Base-by-base conservation (phyloP, 805 yeast genomes). In the Metschnikowia chrysomelidarum region DNA sequence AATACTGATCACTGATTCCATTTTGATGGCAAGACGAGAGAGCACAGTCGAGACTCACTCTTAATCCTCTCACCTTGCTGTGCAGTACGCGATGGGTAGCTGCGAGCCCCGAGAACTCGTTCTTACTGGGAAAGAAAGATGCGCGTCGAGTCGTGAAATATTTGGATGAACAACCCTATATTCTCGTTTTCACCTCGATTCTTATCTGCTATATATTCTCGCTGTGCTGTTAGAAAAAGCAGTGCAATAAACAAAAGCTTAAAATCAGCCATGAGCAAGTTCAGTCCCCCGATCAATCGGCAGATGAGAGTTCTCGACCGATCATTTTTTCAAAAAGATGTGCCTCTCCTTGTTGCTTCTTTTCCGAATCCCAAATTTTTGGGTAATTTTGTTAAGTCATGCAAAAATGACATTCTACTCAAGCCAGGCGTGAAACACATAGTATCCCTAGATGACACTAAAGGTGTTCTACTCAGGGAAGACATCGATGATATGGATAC, bases 361-460 rank as follows among this genome's bases (percentile, higher is more conserved):
- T 77, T 91, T 50, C 78, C 81, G 4, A 79, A 88, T 36, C 86
- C 91, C 1, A 73, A 41, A 52, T 64, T 45, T 38, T 67, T 87
- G 19, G 79, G 86, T 4, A 50, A 51, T 2, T 81, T 88, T 54
- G 73, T 80, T n/a, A 82, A 79, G 50, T 48, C 58, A 3, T 73
- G 75, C 53, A 70, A 73, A 33, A 52, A 59, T 7, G 93, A 82
- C 46, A 65, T 87, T n/a, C 60, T 91, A 19, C 75, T 76, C 43
- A 51, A 85, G n/a, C 85, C 86, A 11, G 74, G 84, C 5, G 64
- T 86, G 5, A 78, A 87, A 14, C 84, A 82, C 41, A 78, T 89
- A 4, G 78, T 82, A 37, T 60, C 52, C 15, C 43, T 53, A 18
- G 59, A 56, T 4, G 53, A 52, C 15, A 46, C 63, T 5, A 75